Percentiles rank a stretch among this genome's conserved stretches.
Evolutionary conservation across 108 stramenopile genomes (phyloP).

Genomic region (Skeletonema grethae): DNA sequence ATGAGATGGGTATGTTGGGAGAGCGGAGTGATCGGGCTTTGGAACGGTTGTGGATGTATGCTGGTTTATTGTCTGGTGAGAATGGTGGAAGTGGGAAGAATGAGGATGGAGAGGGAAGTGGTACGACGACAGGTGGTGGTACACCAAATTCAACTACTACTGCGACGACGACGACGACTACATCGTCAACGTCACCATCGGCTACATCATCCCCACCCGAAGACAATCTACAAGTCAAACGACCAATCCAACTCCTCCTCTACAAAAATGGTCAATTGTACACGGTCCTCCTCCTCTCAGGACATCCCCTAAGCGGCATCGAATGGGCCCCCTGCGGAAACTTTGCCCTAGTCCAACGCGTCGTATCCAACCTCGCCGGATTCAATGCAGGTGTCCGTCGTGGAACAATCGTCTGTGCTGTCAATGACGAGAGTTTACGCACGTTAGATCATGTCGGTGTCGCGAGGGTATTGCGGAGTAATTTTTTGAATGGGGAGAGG

Average conservation of each 20-base stretch:
- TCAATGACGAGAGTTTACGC: conserved; percentile 33
- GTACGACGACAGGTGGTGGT: neutral
- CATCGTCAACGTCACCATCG: too few species aligned
- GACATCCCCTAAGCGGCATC: conserved; percentile 63
- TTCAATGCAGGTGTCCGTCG: conserved; percentile 54
- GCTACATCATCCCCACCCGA: conserved; percentile 4
- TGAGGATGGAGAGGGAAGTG: neutral
- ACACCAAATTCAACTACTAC: neutral
- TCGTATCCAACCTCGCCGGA: conserved; percentile 24
- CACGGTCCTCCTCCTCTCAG: conserved; percentile 53
- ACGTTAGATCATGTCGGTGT: conserved; percentile 53
- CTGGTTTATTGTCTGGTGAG: conserved; percentile 42
- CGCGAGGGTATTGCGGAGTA: conserved; percentile 33
- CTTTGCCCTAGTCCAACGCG: conserved; percentile 70
- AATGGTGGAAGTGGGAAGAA: neutral
- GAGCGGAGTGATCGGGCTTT: conserved; percentile 71
- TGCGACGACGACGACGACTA: too few species aligned
- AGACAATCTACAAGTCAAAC: conserved; percentile 17
- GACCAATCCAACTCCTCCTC: conserved; percentile 54
- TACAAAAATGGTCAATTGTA: conserved; percentile 54
- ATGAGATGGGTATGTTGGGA: conserved; percentile 70
- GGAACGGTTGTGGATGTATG: conserved; percentile 85
- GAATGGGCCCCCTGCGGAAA: conserved; percentile 84
- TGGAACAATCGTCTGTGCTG: conserved; percentile 61
- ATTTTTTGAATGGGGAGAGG: conserved; percentile 25